Conservation (phyloP, 495 filamentous ascomycete species). For the Penicillium desertorum region DNA sequence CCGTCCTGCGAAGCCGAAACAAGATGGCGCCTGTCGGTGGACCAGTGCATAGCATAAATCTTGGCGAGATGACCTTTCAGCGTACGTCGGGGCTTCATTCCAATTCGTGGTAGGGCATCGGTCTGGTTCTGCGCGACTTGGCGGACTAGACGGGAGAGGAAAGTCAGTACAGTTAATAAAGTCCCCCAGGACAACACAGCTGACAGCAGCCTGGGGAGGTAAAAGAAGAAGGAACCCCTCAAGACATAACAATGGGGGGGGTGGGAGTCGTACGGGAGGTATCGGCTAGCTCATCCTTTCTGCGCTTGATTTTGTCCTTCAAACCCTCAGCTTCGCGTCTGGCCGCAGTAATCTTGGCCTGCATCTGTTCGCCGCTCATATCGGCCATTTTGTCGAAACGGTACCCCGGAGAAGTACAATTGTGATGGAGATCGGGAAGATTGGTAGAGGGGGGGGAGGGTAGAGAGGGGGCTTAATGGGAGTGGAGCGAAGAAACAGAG, state of each 20-base stretch:
- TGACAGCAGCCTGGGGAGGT: not conserved
- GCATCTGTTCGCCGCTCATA: conserved; percentile 71
- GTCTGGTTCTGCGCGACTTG: conserved; percentile 86
- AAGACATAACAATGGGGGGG: not conserved
- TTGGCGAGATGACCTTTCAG: conserved; percentile 97
- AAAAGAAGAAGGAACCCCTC: not conserved
- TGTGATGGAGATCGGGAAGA: conserved; percentile 8
- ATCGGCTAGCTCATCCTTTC: conserved; percentile 99
- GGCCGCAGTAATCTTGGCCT: conserved; percentile 90
- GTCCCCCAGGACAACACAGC: not conserved
- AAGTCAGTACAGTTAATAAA: conserved; percentile 6
- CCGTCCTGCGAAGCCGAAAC: conserved; percentile 98
- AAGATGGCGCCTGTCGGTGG: conserved; percentile 94
- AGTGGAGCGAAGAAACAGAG: conserved; percentile 6
- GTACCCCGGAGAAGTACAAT: conserved; percentile 30
- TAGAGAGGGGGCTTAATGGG: conserved; percentile 15
- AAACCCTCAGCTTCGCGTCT: conserved; percentile 96
- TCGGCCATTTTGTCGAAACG: conserved; percentile 53
- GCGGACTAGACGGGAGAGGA: conserved; percentile 62
- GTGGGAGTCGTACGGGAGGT: conserved; percentile 76
- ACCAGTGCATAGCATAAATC: conserved; percentile 99
- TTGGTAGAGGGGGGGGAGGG: conserved; percentile 16
- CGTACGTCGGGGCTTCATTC: conserved; percentile 94
- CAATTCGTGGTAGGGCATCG: conserved; percentile 83
- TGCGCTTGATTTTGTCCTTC: conserved; percentile 98